Percentiles rank a stretch among this genome's conserved stretches.
These are phyloP conservation scores for Vickermania spadyakhi DNA, from an alignment of 208 protist species.

Conservation along the genomic window DNA sequence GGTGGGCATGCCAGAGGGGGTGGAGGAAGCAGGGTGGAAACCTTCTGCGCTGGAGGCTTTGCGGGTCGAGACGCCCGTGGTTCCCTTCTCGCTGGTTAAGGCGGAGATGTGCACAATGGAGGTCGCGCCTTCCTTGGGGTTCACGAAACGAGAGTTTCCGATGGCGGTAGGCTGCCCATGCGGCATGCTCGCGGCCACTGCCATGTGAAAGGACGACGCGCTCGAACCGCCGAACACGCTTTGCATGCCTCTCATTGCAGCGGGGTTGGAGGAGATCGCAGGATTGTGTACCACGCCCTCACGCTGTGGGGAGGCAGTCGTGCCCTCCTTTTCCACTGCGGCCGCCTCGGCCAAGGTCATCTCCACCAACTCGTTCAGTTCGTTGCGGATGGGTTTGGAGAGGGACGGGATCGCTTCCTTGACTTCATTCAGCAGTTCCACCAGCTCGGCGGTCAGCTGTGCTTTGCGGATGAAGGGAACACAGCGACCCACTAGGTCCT, in stretches of 20 bases:
- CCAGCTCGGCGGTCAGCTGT: conserved; percentile 49
- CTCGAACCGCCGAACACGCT: conserved; percentile 1
- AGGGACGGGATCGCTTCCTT: conserved; percentile 39
- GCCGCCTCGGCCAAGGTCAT: conserved; percentile 43
- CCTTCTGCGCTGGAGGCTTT: background rate
- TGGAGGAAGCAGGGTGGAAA: background rate
- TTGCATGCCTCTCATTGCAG: background rate
- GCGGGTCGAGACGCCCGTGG: background rate
- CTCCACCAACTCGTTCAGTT: conserved; percentile 70
- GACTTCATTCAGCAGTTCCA: conserved; percentile 41
- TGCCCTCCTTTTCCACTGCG: too few relatives aligned
- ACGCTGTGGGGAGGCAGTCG: too few relatives aligned
- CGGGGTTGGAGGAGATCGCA: too few relatives aligned
- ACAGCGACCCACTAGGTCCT: conserved; percentile 61
- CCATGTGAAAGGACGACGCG: conserved; percentile 2
- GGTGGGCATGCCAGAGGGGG: too few relatives aligned
- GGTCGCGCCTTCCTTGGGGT: background rate
- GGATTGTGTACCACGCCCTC: too few relatives aligned
- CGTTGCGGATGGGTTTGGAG: conserved; percentile 32
- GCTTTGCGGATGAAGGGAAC: conserved; percentile 54
- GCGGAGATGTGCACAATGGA: background rate
- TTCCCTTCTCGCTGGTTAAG: background rate
- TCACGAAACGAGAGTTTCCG: background rate
- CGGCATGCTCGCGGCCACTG: background rate
- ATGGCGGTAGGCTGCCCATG: background rate